A percentile compares a stretch with the other conserved stretches of the same genome.
phyloP scores from a whole-genome alignment of 164 flowering plant species.

The Santalum album region DNA sequence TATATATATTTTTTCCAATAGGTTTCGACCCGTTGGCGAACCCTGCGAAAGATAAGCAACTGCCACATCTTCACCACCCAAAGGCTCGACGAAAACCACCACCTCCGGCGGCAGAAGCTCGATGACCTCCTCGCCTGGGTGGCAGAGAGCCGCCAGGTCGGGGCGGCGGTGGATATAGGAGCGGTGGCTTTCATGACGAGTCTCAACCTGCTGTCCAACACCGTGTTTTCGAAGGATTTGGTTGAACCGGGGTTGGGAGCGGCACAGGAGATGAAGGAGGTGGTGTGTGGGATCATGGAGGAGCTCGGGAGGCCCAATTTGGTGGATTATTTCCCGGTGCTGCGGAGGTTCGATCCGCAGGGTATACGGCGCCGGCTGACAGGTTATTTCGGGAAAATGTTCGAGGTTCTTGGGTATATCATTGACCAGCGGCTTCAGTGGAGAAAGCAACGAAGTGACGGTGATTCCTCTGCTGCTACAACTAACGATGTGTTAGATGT shows the following conservation, averaged over 20 bases:
- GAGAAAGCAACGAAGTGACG: slow-evolving; percentile 1
- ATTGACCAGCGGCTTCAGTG: slow-evolving; percentile 15
- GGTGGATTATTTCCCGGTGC: slow-evolving; percentile 29
- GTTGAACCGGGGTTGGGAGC: slow-evolving; percentile 2
- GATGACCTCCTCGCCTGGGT: slow-evolving; percentile 19
- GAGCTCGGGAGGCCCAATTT: slow-evolving; percentile 26
- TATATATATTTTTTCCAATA: no score
- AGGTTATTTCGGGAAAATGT: slow-evolving; percentile 8
- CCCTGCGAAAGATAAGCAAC: slow-evolving; percentile 21
- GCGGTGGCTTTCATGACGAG: slow-evolving; percentile 22
- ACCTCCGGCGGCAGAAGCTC: slow-evolving; percentile 18
- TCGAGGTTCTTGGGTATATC: slow-evolving; percentile 15
- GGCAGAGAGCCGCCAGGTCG: neutral
- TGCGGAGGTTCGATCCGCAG: slow-evolving; percentile 20
- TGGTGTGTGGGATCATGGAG: slow-evolving; percentile 17
- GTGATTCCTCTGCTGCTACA: neutral
- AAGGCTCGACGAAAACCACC: slow-evolving; percentile 16
- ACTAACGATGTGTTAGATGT: slow-evolving; percentile 22
- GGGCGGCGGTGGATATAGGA: slow-evolving; percentile 22
- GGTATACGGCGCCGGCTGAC: slow-evolving; percentile 15
- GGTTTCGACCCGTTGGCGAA: slow-evolving; percentile 15
- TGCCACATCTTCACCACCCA: slow-evolving; percentile 12
- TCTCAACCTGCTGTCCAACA: slow-evolving; percentile 23
- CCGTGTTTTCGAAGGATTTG: slow-evolving; percentile 26
- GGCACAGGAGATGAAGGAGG: slow-evolving; percentile 16